Base-by-base conservation (phyloP, 371 early-diverging fungal species). In the Apophysomyces variabilis region DNA sequence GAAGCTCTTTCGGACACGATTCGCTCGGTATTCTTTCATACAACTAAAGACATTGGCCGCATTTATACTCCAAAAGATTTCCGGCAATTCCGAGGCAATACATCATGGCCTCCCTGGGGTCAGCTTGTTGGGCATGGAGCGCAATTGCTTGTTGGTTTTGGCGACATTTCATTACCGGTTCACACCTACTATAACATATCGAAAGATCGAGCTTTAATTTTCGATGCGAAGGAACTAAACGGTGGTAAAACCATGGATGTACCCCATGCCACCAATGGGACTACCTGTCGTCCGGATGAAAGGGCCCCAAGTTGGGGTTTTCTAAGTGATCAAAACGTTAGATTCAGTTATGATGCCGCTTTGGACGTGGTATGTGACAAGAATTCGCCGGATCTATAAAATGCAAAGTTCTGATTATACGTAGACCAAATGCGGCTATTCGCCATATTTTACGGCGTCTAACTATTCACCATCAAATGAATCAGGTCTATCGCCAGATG, bases 81-180 rank as follows among this genome's bases (percentile, higher is more conserved):
- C 39, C 54, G 41, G 6, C 13, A 12, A 12, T 50, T 60, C 41
- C 50, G 64, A 46, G 54, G 26, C 8, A 65, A 72, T 38, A 36
- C 64, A 7, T 38, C 60, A 7, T 80, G 80, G 80, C 80, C 80
- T 14, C 65, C 64, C 7, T 77, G 75, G 74, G 32, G 68, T 1
- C 62, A 74, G 58, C 38, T 81, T 35, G 70, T 81, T 35, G 39
- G 71, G 43, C 47, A 66, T 1, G 45, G 64, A 11, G 65, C 70
- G 0, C 79, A 77, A 26, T 39, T 81, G 1, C 59, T 81, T n/a
- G 64, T 78, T 21, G 76, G 74, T 1, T 69, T 77, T 38, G 82
- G 82, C 4, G 43, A 57, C 5, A 62, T 57, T 36, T 26, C 54
- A 37, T 38, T 75, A 1, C 63, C 62, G 1, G 8, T 26, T 21